Base-by-base conservation (phyloP, 495 filamentous ascomycete genomes). In the Aspergillus taichungensis region DNA sequence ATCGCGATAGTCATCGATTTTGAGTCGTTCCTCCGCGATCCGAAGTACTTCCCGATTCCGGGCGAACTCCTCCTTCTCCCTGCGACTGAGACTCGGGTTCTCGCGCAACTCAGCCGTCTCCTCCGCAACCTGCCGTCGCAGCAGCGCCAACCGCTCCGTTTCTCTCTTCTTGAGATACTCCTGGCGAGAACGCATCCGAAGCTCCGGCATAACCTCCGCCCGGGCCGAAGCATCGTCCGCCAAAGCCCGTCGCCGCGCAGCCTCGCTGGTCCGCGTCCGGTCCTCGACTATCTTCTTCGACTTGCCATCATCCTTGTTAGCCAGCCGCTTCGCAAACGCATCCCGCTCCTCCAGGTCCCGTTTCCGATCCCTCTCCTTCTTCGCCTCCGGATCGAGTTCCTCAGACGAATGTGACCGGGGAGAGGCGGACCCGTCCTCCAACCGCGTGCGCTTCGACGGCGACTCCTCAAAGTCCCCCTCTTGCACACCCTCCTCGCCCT, bases 81-180 rank as follows among this genome's bases (percentile, higher is more conserved):
- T 69, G 46, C 82, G 75, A 3, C 83, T 85, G 10, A 98, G 67
- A 41, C 74, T 76, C 0, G 82, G 83, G 40, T 90, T 89, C 18
- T 80, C 84, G 34, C 83, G 73, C 51, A 94, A 64, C 61, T 97
- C 94, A 13, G 80, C 79, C 6, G 82, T 78, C 57, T 98, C 92
- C 52, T 97, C 92, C 1, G 76, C 78, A n/a, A 98, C 90, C 57
- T 98, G 91, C 55, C 85, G 87, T 13, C 90, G 80, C 30, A 97
- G 64, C 10, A 97, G 69, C 0, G 85, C 87, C 18, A 98, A 66
- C 50, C 84, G 78, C 69, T 96, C 88, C 0, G 83, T 72, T 59
- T 96, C 90, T 32, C 92, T 72, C 69, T 97, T 98, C 66, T 87
- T 86, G 27, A 98, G 70, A 58, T 98, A 98, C 52, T 92, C 84